Evolutionary conservation across 83 land plant species (phyloP).

Genomic region (Picea mariana): DNA sequence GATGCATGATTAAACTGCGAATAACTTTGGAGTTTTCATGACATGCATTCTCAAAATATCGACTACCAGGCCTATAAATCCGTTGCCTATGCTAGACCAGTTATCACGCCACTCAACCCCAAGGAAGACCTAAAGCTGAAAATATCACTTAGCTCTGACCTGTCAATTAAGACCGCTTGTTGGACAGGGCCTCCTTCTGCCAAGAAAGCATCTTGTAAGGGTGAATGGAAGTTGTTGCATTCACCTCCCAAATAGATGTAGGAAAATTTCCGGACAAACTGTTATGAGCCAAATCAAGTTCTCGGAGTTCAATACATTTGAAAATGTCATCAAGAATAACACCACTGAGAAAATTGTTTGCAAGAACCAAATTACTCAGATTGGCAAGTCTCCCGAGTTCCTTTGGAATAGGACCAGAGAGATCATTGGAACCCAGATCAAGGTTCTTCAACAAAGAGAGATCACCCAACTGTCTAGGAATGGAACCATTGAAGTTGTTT

Average conservation of each 20-base stretch:
- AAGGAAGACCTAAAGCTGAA: slow-evolving; percentile 60
- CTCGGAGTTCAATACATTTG: slow-evolving; percentile 33
- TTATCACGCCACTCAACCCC: slow-evolving; percentile 62
- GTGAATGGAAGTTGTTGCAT: not conserved
- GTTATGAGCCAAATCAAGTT: slow-evolving; percentile 41
- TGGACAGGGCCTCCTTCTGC: slow-evolving; percentile 14
- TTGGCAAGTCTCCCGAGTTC: slow-evolving; percentile 26
- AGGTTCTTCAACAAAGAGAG: slow-evolving; percentile 35
- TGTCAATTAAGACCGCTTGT: not conserved
- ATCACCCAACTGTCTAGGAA: slow-evolving; percentile 58
- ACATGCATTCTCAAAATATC: too few relatives aligned
- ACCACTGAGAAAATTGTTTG: slow-evolving; percentile 49
- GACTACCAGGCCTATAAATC: too few relatives aligned
- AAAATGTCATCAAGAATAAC: slow-evolving; percentile 44
- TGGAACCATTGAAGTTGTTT: slow-evolving; percentile 40
- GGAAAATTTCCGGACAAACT: slow-evolving; percentile 45
- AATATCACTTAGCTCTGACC: slow-evolving; percentile 44
- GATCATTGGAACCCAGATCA: slow-evolving; percentile 48
- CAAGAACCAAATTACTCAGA: slow-evolving; percentile 36
- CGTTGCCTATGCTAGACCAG: too few relatives aligned
- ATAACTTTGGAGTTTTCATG: too few relatives aligned
- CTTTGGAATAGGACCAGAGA: slow-evolving; percentile 60
- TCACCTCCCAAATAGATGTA: not conserved
- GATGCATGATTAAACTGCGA: too few relatives aligned
- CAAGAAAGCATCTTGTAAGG: not conserved